Evolutionary conservation across 768 basidiomycete genomes (phyloP), one percentile per base, ranked within the genome.

Genomic region (Harrya chromipes): DNA sequence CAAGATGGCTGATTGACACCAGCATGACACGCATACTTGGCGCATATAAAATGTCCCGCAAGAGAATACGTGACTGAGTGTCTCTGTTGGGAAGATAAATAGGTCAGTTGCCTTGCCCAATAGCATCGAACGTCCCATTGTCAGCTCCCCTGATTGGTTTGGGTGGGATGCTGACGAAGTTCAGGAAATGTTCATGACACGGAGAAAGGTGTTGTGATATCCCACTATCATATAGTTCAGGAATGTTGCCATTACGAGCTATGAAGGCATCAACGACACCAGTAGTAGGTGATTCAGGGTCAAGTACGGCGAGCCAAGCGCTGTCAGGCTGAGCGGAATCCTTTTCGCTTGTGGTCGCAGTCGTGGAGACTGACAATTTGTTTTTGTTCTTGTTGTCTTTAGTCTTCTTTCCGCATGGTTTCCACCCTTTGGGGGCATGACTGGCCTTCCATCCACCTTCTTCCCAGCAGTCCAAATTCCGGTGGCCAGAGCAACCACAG

Each of bases 21-120:
- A 68, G 56, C 3, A 49, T 63, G 26, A 58, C 46, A 8, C 50
- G 57, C 43, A 34, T 43, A 9, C 26, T 10, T 7, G 26, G 26
- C 26, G 8, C 10, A 10, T 27, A 27, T 7, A 27, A 27, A 27
- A 27, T 7, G 8, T 27, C 26, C 8, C 8, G 4, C 26, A 27
- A 27, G 26, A 27, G 26, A 7, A 27, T 27, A 27, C 8, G 6
- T 6, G 26, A 27, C 26, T 9, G 26, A 27, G 26, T 27, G 26
- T 27, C 26, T 27, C 26, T 7, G 8, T 27, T 27, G 26, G 26
- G 26, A 2, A 27, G 26, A 10, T 27, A 27, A 27, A 27, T 27
- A 27, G 26, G 26, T 7, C 4, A 9, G 26, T 27, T 7, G 8
- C 26, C 10, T 7, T 27, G 8, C 26, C 26, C 10, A 10, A 27